Conservation (phyloP, 768 basidiomycete genomes). For the Mycena sanguinolenta region DNA sequence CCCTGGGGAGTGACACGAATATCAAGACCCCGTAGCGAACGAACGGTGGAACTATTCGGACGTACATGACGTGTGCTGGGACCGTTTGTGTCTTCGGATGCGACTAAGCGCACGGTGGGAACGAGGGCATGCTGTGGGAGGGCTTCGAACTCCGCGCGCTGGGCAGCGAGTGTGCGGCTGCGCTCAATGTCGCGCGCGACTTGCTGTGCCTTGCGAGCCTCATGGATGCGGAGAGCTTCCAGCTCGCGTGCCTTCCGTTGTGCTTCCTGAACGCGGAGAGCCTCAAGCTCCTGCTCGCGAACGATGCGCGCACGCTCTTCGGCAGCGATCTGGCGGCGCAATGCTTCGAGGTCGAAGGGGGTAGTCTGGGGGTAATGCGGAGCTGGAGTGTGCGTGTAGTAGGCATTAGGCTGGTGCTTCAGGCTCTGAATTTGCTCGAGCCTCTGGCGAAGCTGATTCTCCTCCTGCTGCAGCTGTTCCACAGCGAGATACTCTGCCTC, state of each 20-base stretch:
- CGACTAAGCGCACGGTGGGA: constrained; percentile 16
- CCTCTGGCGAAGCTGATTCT: constrained; percentile 44
- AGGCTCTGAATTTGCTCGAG: constrained; percentile 40
- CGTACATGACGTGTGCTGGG: constrained; percentile 22
- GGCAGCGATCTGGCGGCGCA: constrained; percentile 28
- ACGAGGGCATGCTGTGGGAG: constrained; percentile 13
- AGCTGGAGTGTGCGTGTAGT: neutral
- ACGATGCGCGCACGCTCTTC: constrained; percentile 31
- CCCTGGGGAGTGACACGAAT: neutral
- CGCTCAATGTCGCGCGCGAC: constrained; percentile 26
- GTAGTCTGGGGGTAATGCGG: neutral
- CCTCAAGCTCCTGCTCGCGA: constrained; percentile 39
- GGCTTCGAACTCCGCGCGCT: constrained; percentile 24
- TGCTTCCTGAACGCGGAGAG: constrained; percentile 31
- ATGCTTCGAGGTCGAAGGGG: constrained; percentile 25
- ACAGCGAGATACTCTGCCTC: constrained; percentile 53
- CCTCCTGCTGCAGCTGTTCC: constrained; percentile 48
- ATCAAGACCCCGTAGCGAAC: constrained; percentile 5
- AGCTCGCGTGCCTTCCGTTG: constrained; percentile 8
- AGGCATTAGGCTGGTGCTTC: constrained; percentile 25
- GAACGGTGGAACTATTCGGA: neutral
- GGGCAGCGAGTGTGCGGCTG: constrained; percentile 22
- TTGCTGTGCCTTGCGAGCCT: constrained; percentile 24
- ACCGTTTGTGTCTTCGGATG: neutral
- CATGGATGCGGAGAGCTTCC: constrained; percentile 16